These are phyloP conservation scores for Phytophthora tentaculata DNA, from an alignment of 352 stramenopile species.

Conservation along the genomic window DNA sequence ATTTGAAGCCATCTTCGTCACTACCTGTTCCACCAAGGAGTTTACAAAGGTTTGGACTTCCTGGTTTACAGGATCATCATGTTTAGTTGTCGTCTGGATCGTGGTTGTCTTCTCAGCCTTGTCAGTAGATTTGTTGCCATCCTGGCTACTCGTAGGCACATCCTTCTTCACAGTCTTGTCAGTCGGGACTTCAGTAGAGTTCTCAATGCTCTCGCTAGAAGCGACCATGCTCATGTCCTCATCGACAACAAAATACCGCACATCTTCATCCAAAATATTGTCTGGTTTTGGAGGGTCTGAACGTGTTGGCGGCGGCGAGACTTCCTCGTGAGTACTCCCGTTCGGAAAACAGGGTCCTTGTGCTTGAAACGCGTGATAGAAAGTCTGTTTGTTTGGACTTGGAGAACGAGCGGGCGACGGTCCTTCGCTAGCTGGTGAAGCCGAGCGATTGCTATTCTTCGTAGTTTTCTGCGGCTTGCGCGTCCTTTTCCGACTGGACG, in stretches of 20 bases:
- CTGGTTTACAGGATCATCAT: slow-evolving; percentile 8
- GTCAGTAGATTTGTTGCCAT: not conserved
- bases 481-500: slow-evolving; percentile 36
- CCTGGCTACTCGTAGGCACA: no score
- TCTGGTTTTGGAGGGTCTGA: slow-evolving; percentile 12
- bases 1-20: slow-evolving; percentile 14
- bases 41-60: slow-evolving; percentile 25
- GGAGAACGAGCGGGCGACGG: slow-evolving; percentile 16
- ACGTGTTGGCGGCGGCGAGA: slow-evolving; percentile 2
- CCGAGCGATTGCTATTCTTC: slow-evolving; percentile 33
- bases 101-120: not conserved
- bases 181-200: not conserved
- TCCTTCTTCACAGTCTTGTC: not conserved
- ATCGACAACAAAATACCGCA: slow-evolving; percentile 30
- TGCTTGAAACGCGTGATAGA: slow-evolving; percentile 29
- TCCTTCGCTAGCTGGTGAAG: slow-evolving; percentile 27
- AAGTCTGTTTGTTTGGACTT: slow-evolving; percentile 21
- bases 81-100: not conserved
- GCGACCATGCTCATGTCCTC: slow-evolving; percentile 17
- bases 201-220: not conserved
- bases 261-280: slow-evolving; percentile 22
- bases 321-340: slow-evolving; percentile 11
- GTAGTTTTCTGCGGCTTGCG: slow-evolving; percentile 44
- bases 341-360: slow-evolving; percentile 27
- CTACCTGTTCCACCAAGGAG: slow-evolving; percentile 30